Conservation (phyloP, 2,329 filamentous ascomycete genomes). For the Xylaria sp. region DNA sequence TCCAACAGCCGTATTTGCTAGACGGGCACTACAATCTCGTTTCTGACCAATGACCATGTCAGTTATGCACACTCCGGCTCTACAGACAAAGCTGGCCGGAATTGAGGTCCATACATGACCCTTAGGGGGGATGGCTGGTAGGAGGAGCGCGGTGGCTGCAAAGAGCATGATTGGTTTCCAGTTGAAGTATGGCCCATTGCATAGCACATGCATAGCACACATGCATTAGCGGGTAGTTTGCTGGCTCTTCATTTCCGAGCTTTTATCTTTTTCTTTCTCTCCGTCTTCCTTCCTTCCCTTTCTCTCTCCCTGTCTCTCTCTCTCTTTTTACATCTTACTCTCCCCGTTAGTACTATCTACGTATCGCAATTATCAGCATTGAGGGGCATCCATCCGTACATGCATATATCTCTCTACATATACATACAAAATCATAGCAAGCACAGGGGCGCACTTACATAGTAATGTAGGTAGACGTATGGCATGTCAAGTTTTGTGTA, state of each 20-base stretch:
- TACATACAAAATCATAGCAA: constrained; percentile 7
- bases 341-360: constrained; percentile 14
- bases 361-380: constrained; percentile 13
- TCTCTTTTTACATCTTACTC: background rate
- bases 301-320: background rate
- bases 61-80: background rate
- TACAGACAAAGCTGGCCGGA: background rate
- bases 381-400: background rate
- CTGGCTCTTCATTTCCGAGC: constrained; percentile 21
- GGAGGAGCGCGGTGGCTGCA: background rate
- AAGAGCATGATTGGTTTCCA: constrained; percentile 22
- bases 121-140: background rate
- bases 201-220: constrained; percentile 31
- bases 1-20: background rate
- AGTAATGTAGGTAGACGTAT: background rate
- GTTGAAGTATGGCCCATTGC: constrained; percentile 30
- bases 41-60: background rate
- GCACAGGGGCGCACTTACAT: background rate
- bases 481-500: background rate
- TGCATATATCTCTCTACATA: constrained; percentile 5
- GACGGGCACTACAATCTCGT: background rate
- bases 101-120: too few relatives aligned
- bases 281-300: background rate
- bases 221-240: constrained; percentile 34
- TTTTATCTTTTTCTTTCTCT: constrained; percentile 8